A percentile compares a stretch with the other conserved stretches of the same genome.
phyloP scores from a whole-genome alignment of 2,329 filamentous ascomycete species.

The Scortechinia acanthostroma region DNA sequence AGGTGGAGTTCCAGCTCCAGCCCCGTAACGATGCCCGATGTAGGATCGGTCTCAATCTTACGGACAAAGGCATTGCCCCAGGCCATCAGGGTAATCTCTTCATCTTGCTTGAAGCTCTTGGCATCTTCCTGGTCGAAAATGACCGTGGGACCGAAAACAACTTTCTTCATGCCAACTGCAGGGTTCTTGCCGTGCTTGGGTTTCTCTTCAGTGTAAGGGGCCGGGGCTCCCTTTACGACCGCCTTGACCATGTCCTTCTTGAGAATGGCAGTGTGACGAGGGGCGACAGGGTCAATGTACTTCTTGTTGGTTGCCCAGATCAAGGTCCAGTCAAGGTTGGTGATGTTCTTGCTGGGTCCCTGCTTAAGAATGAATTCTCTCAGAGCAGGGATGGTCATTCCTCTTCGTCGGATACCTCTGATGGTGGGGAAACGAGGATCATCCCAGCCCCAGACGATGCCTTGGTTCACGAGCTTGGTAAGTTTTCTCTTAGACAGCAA shows the following conservation, averaged over 20 bases:
- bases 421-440: constrained; percentile 82
- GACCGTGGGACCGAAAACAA: constrained; percentile 68
- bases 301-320: constrained; percentile 75
- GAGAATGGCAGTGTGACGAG: constrained; percentile 67
- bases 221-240: constrained; percentile 57
- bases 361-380: constrained; percentile 81
- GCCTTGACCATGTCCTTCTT: constrained; percentile 67
- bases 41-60: constrained; percentile 43
- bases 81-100: constrained; percentile 93
- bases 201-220: constrained; percentile 64
- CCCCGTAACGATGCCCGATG: constrained; percentile 50
- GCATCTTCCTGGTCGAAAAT: constrained; percentile 83
- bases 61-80: constrained; percentile 87
- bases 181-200: constrained; percentile 87
- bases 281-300: constrained; percentile 71
- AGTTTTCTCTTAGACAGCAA: constrained; percentile 82
- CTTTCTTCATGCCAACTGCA: constrained; percentile 77
- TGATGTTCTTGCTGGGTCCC: constrained; percentile 76
- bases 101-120: constrained; percentile 71
- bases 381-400: constrained; percentile 72
- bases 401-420: constrained; percentile 70
- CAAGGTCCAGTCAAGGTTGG: constrained; percentile 75
- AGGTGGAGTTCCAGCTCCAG: constrained; percentile 84
- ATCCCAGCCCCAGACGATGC: constrained; percentile 77
- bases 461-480: constrained; percentile 72